Percentiles rank a stretch among this genome's conserved stretches.
phyloP scores from a whole-genome alignment of 2,329 filamentous ascomycete genomes.

The Didymella lethalis region DNA sequence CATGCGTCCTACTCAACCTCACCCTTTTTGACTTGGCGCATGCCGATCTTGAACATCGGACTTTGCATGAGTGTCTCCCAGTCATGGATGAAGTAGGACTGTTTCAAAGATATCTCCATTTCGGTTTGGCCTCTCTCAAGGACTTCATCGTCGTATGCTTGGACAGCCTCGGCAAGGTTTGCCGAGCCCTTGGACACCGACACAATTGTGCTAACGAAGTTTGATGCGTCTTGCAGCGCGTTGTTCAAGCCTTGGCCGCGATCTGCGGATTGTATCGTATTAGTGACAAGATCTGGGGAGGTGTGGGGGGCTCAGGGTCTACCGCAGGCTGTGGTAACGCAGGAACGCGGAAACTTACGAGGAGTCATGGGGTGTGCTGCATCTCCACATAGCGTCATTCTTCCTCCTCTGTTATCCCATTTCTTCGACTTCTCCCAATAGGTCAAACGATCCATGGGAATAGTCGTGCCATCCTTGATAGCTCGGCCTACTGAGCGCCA shows the following conservation, averaged over 20 bases:
- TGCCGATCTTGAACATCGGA: slow-evolving; percentile 40
- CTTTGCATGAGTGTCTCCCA: slow-evolving; percentile 40
- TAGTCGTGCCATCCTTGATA: slow-evolving; percentile 30
- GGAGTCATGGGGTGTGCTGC: slow-evolving; percentile 52
- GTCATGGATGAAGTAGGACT: slow-evolving; percentile 58
- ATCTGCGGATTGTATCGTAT: slow-evolving; percentile 31
- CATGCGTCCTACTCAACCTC: slow-evolving; percentile 13
- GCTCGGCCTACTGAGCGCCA: slow-evolving; percentile 38
- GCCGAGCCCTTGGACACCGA: slow-evolving; percentile 17
- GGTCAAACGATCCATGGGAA: slow-evolving; percentile 41
- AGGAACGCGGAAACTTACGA: slow-evolving; percentile 27
- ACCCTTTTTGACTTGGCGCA: slow-evolving; percentile 23
- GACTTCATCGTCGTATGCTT: slow-evolving; percentile 48
- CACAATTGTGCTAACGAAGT: slow-evolving; percentile 31
- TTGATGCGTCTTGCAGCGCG: slow-evolving; percentile 42
- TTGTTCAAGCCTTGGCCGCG: slow-evolving; percentile 49
- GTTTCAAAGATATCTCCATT: slow-evolving; percentile 54
- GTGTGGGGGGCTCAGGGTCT: slow-evolving; percentile 21
- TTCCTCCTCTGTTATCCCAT: slow-evolving; percentile 46
- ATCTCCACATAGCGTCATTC: slow-evolving; percentile 48
- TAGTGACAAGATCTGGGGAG: slow-evolving; percentile 14
- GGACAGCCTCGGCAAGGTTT: slow-evolving; percentile 29
- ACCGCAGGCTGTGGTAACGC: slow-evolving; percentile 11
- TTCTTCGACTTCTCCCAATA: slow-evolving; percentile 41
- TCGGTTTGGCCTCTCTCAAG: slow-evolving; percentile 55